Percentiles rank a stretch among this genome's conserved stretches.
Conservation (phyloP, 1,284 basidiomycete genomes). For the Cryptococcus sp. region DNA sequence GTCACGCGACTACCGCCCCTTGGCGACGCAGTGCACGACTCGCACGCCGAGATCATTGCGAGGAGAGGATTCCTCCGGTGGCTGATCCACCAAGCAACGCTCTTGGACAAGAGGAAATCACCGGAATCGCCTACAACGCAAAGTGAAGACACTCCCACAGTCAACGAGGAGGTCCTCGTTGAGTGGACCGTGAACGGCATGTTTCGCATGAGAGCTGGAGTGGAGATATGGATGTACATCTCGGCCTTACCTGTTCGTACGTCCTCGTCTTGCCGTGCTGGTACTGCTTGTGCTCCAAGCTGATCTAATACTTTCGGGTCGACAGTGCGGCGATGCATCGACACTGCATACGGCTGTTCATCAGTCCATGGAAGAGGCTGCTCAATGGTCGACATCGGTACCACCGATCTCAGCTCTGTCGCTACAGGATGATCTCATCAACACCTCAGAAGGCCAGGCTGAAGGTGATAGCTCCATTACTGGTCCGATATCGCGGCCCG, state of each 20-base stretch:
- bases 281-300: neutral
- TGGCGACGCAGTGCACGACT: slow-evolving; percentile 86
- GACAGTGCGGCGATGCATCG: slow-evolving; percentile 84
- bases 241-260: slow-evolving; percentile 84
- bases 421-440: neutral
- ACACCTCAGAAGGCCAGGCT: neutral
- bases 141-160: slow-evolving; percentile 51
- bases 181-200: slow-evolving; percentile 41
- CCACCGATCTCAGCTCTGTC: slow-evolving; percentile 3
- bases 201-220: slow-evolving; percentile 60
- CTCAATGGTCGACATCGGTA: slow-evolving; percentile 13
- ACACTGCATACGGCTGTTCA: slow-evolving; percentile 70
- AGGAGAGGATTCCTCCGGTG: slow-evolving; percentile 77
- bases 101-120: neutral
- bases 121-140: slow-evolving; percentile 55
- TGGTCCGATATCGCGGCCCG: too few species aligned
- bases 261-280: neutral
- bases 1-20: slow-evolving; percentile 62
- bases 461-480: too few species aligned
- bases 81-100: slow-evolving; percentile 59
- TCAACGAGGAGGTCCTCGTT: slow-evolving; percentile 12
- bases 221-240: slow-evolving; percentile 71
- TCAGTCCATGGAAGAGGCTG: slow-evolving; percentile 70
- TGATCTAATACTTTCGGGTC: neutral
- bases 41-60: slow-evolving; percentile 86